Evolutionary conservation across 1,284 basidiomycete species (phyloP).

Genomic region (Ceratobasidium sp.): DNA sequence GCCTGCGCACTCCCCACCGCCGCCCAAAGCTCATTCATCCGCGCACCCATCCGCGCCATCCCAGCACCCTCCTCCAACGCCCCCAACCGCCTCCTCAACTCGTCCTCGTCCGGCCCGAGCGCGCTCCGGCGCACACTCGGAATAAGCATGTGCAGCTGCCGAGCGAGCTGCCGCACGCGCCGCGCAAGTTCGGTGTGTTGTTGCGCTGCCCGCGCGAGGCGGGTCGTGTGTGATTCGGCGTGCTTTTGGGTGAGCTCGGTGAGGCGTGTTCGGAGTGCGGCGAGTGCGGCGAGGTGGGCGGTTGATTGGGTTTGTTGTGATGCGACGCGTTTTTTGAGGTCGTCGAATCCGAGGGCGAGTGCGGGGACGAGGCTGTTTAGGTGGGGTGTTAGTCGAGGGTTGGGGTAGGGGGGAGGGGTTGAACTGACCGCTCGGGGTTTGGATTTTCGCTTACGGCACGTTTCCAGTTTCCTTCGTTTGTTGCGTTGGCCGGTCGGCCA

Average conservation of each 20-base stretch:
- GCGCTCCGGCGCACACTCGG: constrained; percentile 80
- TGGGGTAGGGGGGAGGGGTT: constrained; percentile 39
- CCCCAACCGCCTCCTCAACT: constrained; percentile 73
- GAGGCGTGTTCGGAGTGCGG: constrained; percentile 19
- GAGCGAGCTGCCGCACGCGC: constrained; percentile 76
- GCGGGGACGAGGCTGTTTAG: constrained; percentile 79
- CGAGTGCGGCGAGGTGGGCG: constrained; percentile 74
- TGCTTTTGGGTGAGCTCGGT: constrained; percentile 64
- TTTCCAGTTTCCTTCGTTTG: constrained; percentile 81
- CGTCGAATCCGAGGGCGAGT: constrained; percentile 83
- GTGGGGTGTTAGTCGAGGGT: neutral
- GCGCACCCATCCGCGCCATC: constrained; percentile 74
- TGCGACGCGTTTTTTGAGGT: constrained; percentile 82
- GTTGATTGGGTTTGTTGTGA: constrained; percentile 77
- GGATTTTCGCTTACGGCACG: constrained; percentile 85
- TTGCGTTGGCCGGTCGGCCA: constrained; percentile 77
- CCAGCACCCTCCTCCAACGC: constrained; percentile 76
- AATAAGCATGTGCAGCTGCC: constrained; percentile 82
- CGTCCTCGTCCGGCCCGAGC: constrained; percentile 85
- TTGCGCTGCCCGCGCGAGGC: constrained; percentile 72
- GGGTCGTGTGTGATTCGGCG: constrained; percentile 73
- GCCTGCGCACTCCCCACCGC: constrained; percentile 81
- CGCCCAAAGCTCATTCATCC: constrained; percentile 87
- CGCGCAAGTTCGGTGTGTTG: constrained; percentile 79
- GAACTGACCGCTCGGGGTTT: constrained; percentile 76